A percentile compares a stretch with the other conserved stretches of the same genome.
Conservation (phyloP, 176 grass and related monocot genomes). For the Oropetium thomaeum region DNA sequence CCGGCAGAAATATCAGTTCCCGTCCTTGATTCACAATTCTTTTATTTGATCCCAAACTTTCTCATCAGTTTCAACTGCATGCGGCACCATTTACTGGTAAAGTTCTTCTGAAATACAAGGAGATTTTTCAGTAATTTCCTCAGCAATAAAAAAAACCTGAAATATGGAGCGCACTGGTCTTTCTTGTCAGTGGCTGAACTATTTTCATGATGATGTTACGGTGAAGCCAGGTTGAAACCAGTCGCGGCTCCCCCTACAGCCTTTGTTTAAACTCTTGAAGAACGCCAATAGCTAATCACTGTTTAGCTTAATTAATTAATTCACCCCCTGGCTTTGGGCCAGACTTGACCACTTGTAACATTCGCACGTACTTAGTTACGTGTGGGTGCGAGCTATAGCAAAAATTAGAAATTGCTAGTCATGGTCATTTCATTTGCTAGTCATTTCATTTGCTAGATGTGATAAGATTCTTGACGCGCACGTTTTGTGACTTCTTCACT, state of each 20-base stretch:
- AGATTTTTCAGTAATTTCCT: not conserved
- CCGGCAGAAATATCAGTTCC: no score
- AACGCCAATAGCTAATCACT: no score
- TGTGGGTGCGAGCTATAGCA: not conserved
- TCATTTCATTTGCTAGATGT: not conserved
- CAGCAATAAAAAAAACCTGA: not conserved
- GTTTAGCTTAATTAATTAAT: no score
- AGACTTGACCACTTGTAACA: no score
- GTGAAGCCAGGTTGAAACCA: no score
- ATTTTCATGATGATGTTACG: not conserved
- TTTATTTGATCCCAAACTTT: not conserved
- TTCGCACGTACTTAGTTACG: no score
- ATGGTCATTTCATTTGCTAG: no score
- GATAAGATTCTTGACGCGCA: constrained; percentile 1
- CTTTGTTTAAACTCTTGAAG: no score
- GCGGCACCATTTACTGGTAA: not conserved
- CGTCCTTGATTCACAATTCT: not conserved
- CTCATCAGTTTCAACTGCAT: not conserved
- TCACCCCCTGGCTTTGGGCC: no score
- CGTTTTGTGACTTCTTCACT: not conserved
- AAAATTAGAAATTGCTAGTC: not conserved
- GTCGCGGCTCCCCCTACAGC: no score
- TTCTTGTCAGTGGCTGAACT: not conserved
- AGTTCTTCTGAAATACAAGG: not conserved
- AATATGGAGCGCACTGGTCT: not conserved